Base-by-base conservation (phyloP, 1,139 yeast genomes). In the Kurtzmaniella quercitrusa region DNA sequence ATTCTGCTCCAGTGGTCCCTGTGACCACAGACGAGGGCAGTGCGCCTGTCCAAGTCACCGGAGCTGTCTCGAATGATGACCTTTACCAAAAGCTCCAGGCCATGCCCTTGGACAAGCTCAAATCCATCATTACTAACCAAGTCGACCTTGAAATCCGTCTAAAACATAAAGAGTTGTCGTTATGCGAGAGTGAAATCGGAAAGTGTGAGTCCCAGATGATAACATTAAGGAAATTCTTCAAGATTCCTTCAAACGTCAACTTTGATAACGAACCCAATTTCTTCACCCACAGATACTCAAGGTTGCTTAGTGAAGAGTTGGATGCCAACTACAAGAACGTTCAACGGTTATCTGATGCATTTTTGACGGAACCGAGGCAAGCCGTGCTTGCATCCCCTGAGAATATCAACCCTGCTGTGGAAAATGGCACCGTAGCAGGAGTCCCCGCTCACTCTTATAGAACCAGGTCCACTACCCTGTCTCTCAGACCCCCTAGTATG, bases 101-200 rank as follows among this genome's bases (percentile, higher is more conserved):
- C 19, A 62, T 70, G 6, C 75, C 77, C 0, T 50, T 63, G n/a
- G 68, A 65, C 9, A 62, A 68, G 44, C 60, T 73, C 34, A 64
- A 67, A 46, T 68, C 66, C 29, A 66, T 72, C 18, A 58, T 72
- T 27, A 70, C 68, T 47, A 70, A 70, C 46, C 82, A 81, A 58
- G 70, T 86, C 27, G 88, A 85, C 58, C 61, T 85, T 44, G 94
- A 86, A 58, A 81, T 85, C 14, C 62, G 86, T 40, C 66, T 85
- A 49, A 85, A 83, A 50, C 90, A 85, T 59, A 75, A 81, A 46
- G 91, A 86, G 58, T 65, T 81, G 41, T 67, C 72, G 21, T 60
- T 74, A 38, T 73, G 85, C 4, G 80, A 82, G 48, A 76, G 75
- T 47, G 91, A 85, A 55, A 73, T 83, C 10, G 77, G 80, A 25